These are phyloP conservation scores for Picochlorum sp. DNA, from an alignment of 139 green algal genomes.

Conservation along the genomic window DNA sequence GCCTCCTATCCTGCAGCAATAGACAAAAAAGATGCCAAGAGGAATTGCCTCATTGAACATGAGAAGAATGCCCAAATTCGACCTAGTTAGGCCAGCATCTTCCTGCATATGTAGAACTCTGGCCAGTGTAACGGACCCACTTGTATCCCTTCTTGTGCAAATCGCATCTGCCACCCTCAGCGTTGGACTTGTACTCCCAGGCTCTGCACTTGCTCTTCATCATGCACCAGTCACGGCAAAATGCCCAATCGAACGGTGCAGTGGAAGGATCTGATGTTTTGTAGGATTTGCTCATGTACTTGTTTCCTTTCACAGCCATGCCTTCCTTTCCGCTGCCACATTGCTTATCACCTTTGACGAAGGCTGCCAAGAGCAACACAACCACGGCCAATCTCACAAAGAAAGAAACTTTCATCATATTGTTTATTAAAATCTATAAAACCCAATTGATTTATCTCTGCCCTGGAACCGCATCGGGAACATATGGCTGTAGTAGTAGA, in stretches of 20 bases:
- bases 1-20: no score
- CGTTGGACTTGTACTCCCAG: neutral
- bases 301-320: neutral
- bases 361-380: neutral
- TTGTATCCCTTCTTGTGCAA: conserved; percentile 5
- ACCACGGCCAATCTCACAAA: neutral
- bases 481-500: no score
- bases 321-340: neutral
- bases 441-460: no score
- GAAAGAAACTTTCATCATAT: neutral
- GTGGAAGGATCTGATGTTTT: neutral
- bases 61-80: no score
- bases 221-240: neutral
- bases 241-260: neutral
- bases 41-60: no score
- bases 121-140: neutral
- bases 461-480: no score
- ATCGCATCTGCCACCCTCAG: neutral
- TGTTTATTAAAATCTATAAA: neutral
- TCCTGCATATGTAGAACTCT: neutral
- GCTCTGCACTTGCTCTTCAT: neutral
- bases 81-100: neutral
- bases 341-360: neutral
- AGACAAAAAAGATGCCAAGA: no score
- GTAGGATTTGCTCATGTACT: neutral